Evolutionary conservation across 176 grass and related monocot species (phyloP).

Genomic region (Musa itinerans): DNA sequence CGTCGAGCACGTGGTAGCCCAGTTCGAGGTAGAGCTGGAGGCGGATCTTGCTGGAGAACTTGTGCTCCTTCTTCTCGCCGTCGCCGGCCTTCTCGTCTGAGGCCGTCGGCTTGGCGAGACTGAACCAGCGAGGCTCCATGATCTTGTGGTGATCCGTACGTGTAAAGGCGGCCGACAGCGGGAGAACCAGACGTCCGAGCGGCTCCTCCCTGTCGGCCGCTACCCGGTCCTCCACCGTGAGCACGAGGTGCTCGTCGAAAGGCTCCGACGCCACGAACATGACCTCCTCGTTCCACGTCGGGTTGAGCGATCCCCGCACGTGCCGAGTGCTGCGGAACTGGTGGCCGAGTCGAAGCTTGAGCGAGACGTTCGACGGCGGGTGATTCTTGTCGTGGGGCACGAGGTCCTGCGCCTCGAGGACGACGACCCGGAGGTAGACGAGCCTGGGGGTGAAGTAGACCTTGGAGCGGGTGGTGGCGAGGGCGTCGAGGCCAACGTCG

Average conservation of each 20-base stretch:
- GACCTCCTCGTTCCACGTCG: slow-evolving; percentile 75
- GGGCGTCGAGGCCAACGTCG: slow-evolving; percentile 20
- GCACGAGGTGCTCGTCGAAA: slow-evolving; percentile 57
- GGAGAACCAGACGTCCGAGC: slow-evolving; percentile 36
- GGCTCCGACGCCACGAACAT: slow-evolving; percentile 66
- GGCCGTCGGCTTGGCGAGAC: slow-evolving; percentile 29
- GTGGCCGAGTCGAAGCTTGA: slow-evolving; percentile 43
- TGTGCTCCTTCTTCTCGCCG: slow-evolving; percentile 10
- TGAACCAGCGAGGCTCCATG: slow-evolving; percentile 50
- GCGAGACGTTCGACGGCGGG: slow-evolving; percentile 22
- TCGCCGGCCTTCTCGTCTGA: slow-evolving; percentile 31
- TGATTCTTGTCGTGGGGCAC: slow-evolving; percentile 29
- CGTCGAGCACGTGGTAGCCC: slow-evolving; percentile 81
- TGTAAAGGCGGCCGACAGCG: slow-evolving; percentile 13
- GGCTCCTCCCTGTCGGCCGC: slow-evolving; percentile 32
- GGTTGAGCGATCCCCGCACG: slow-evolving; percentile 28
- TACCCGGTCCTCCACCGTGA: slow-evolving; percentile 66
- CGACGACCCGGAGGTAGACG: slow-evolving; percentile 42
- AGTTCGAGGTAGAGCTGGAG: slow-evolving; percentile 52
- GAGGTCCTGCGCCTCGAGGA: slow-evolving; percentile 57
- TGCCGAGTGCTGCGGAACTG: slow-evolving; percentile 33
- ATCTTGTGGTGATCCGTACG: slow-evolving; percentile 43
- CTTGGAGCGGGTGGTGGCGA: slow-evolving; percentile 45
- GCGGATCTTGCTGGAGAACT: slow-evolving; percentile 41
- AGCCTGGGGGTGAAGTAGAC: slow-evolving; percentile 72